A percentile compares a stretch with the other conserved stretches of the same genome.
These are phyloP conservation scores for Entoloma clypeatum DNA, from an alignment of 1,284 basidiomycete genomes.

Conservation along the genomic window DNA sequence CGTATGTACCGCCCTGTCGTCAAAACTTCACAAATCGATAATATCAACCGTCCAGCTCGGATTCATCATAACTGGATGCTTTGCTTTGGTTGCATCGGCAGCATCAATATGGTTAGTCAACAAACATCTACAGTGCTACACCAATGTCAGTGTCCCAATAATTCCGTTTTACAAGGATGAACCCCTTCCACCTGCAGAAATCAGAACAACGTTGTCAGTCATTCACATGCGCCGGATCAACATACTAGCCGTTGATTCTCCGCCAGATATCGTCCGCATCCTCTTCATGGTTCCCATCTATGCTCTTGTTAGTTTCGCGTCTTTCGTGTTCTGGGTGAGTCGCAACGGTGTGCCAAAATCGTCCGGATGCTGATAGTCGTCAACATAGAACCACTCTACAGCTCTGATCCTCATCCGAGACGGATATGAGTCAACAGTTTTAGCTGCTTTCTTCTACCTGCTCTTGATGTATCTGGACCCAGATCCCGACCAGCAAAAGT, in stretches of 20 bases:
- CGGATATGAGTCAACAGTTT: conserved; percentile 66
- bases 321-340: conserved; percentile 70
- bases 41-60: conserved; percentile 46
- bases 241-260: conserved; percentile 2
- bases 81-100: conserved; percentile 51
- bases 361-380: background rate
- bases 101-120: conserved; percentile 69
- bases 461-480: conserved; percentile 70
- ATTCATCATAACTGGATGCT: conserved; percentile 66
- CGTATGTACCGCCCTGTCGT: conserved; percentile 15
- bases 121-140: conserved; percentile 73
- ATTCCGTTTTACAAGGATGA: background rate
- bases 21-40: background rate
- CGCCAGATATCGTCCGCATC: conserved; percentile 63
- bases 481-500: conserved; percentile 57
- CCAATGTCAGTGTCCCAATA: conserved; percentile 61
- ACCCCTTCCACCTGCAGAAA: conserved; percentile 42
- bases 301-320: conserved; percentile 61
- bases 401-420: conserved; percentile 61
- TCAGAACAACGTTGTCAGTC: conserved; percentile 59
- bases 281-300: conserved; percentile 81
- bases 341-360: background rate
- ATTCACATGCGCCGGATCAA: background rate
- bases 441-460: conserved; percentile 78
- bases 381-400: conserved; percentile 57